A percentile compares a stretch with the other conserved stretches of the same genome.
phyloP scores from a whole-genome alignment of 1,284 basidiomycete species.

The Afroboletus lepidellus region DNA sequence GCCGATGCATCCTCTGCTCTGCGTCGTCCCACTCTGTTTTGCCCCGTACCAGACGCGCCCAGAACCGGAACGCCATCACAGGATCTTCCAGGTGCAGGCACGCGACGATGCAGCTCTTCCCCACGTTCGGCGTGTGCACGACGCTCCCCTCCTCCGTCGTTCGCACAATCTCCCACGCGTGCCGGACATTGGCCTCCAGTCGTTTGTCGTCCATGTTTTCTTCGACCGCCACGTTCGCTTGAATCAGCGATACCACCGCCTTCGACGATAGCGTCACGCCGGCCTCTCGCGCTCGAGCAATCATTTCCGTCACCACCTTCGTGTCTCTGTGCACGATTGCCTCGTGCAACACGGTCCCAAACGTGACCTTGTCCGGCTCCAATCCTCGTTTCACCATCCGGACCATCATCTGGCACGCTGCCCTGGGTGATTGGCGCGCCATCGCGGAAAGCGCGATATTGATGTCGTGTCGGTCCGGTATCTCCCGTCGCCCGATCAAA shows the following conservation, averaged over 20 bases:
- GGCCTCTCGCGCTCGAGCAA: slow-evolving; percentile 38
- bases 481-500: slow-evolving; percentile 46
- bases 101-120: slow-evolving; percentile 49
- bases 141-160: slow-evolving; percentile 37
- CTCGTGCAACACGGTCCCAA: slow-evolving; percentile 59
- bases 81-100: slow-evolving; percentile 50
- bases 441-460: slow-evolving; percentile 60
- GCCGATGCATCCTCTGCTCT: slow-evolving; percentile 44
- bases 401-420: slow-evolving; percentile 46
- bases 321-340: slow-evolving; percentile 47
- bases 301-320: slow-evolving; percentile 44
- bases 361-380: slow-evolving; percentile 50
- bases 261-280: slow-evolving; percentile 44
- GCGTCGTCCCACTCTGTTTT: slow-evolving; percentile 50
- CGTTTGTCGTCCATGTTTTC: slow-evolving; percentile 27
- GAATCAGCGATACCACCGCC: slow-evolving; percentile 50
- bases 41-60: slow-evolving; percentile 47
- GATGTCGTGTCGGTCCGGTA: slow-evolving; percentile 60
- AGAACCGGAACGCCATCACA: slow-evolving; percentile 56
- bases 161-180: slow-evolving; percentile 44
- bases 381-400: slow-evolving; percentile 49
- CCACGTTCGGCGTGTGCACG: slow-evolving; percentile 45
- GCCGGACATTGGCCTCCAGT: slow-evolving; percentile 38
- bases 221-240: slow-evolving; percentile 36
- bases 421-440: slow-evolving; percentile 46